Base-by-base conservation (phyloP, 768 basidiomycete species). In the Tremella fuciformis region DNA sequence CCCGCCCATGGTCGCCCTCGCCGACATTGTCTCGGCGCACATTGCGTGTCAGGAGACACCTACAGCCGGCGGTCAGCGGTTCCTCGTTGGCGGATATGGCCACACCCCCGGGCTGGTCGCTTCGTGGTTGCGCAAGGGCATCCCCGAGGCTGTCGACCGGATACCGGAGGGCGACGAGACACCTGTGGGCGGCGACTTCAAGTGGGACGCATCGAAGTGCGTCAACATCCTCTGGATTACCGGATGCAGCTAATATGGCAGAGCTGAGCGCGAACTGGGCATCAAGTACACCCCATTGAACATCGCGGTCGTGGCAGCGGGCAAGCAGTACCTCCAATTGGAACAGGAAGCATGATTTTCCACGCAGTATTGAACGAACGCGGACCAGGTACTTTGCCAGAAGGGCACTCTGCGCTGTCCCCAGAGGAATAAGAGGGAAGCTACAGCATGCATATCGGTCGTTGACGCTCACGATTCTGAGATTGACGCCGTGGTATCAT, bases 11-110 rank as follows among this genome's bases (percentile, higher is more conserved):
- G 42, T 46, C n/a, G 61, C 58, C 34, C 52, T 63, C 13, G 55
- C 57, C 8, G 61, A 63, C 38, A 53, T 63, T 13, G 61, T 57
- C 18, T 18, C 15, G 18, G 53, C 51, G 25, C 61, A 63, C 37
- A 39, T 59, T 29, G 54, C 50, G 26, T 50, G 57, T 8, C 25
- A 58, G 18, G 25, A 58, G 21, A 48, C 59, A 13, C 57, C 57
- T 2, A 48, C 54, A 39, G 61, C 61, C 4, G 61, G 22, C 6
- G 61, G 61, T 1, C 50, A 59, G 39, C 26, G 61, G 19, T 54
- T 18, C 22, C 22, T 46, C n/a, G 8, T n/a, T 15, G 42, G 42
- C 42, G 42, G n/a, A 4, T 18, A 46, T 22, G 42, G 42, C n/a
- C 22, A 18, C 42, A 46, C 42, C 6, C 42, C n/a, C n/a, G 42